Base-by-base conservation (phyloP, 1,139 yeast genomes). In the Kurtzmaniella quercitrusa region DNA sequence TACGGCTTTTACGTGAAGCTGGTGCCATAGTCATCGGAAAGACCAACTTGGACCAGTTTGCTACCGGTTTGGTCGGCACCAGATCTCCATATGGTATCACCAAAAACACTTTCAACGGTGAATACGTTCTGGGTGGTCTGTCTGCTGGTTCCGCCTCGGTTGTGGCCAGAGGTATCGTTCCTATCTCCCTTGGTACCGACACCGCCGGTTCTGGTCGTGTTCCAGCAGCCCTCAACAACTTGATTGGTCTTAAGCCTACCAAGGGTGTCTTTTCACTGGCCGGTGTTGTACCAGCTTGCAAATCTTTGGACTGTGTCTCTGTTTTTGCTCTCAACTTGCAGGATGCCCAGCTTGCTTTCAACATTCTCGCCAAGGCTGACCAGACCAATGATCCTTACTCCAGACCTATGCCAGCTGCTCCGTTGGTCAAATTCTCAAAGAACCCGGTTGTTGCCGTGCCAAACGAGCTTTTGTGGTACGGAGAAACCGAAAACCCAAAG, bases 171-270 rank as follows among this genome's bases (percentile, higher is more conserved):
- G 98, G 98, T 45, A 73, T 84, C 44, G 96, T 87, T 15, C 96
- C 98, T 23, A 57, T 91, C 42, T 75, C 96, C 2, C 73, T 93
- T 53, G 98, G 98, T 41, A 91, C 98, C 7, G 98, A 93, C 60
- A 93, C 98, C 38, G 98, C 98, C n/a, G 98, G 98, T 19, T 87
- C 96, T 11, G 97, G 97, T 40, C 77, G 98, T 58, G 98, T 93
- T 25, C 98, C 98, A 21, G 98, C 98, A n/a, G 93, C 90, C 19
- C 74, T 91, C 54, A 93, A 93, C 73, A 91, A 91, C 62, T 66
- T 93, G 54, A 76, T 93, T 51, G 98, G 98, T 12, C 75, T 93
- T 48, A 93, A 93, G 62, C 98, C 98, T 29, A 83, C 97, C 2
- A 81, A 82, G 50, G 98, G 98, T 38, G 81, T 81, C 1, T 82